phyloP scores from a whole-genome alignment of 75 land plant species.

The Larix kaempferi region DNA sequence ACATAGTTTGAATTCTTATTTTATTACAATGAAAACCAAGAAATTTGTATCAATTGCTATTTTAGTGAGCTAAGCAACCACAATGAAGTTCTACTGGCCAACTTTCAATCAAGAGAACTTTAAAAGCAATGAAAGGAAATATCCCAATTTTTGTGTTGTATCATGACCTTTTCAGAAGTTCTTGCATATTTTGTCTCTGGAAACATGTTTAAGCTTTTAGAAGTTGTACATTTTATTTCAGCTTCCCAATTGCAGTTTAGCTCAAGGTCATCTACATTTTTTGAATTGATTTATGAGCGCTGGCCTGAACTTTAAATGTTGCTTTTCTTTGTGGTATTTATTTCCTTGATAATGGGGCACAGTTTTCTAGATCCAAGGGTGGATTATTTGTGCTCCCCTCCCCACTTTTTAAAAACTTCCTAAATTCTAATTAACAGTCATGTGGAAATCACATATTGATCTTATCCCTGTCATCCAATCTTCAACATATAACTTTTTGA shows the following conservation, averaged over 20 bases:
- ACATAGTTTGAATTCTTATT: not conserved
- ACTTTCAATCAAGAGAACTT: no score
- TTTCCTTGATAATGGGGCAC: not conserved
- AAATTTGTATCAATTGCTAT: no score
- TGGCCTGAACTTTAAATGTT: not conserved
- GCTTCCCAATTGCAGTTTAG: not conserved
- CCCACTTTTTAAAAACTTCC: not conserved
- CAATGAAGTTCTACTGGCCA: no score
- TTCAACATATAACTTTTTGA: not conserved
- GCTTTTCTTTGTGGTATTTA: not conserved
- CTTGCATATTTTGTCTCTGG: not conserved
- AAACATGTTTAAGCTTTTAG: not conserved
- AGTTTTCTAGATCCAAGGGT: not conserved
- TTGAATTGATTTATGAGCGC: not conserved
- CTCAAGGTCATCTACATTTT: not conserved
- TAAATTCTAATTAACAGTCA: not conserved
- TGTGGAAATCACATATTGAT: not conserved
- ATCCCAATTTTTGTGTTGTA: not conserved
- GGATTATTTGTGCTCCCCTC: not conserved
- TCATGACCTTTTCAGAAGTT: not conserved
- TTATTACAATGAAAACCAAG: no score
- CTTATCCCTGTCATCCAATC: not conserved
- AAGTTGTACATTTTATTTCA: not conserved
- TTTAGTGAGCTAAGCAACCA: no score
- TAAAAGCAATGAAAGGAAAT: not conserved